Base-by-base conservation (phyloP, 2,329 filamentous ascomycete species). In the Diaporthe sp. region DNA sequence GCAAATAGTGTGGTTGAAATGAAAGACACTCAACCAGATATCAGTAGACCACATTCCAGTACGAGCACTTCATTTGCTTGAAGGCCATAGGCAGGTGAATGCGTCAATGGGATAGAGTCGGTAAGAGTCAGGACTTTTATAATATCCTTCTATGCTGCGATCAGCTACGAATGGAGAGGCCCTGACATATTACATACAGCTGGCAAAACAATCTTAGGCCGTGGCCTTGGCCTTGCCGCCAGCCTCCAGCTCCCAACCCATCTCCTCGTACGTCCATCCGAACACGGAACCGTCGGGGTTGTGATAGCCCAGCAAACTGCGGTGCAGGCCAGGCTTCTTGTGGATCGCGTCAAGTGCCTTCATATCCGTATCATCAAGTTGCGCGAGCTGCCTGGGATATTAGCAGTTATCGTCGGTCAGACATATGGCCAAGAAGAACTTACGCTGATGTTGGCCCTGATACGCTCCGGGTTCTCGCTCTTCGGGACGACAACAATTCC, bases 401-500 rank as follows among this genome's bases (percentile, higher is more conserved):
- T 22, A 73, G 65, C 42, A 25, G 22, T 17, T 15, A 4, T 22
- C 19, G 3, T 35, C 19, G n/a, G 1, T 42, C 8, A 50, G 30
- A 9, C 8, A 19, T 9, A 6, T 2, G 37, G 4, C 1, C 2
- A 44, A 65, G 32, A 15, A 27, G 6, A 3, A 13, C 66, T 56
- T 61, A 71, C 74, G 59, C 35, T 75, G 27, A 75, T 73, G 22
- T 75, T 75, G 27, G 55, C 63, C 59, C 61, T 75, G 32, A 75
- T 59, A 9, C 74, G 71, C 66, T 73, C 71, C 35, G 66, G 58
- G 25, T 75, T 73, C 71, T 75, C 74, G 44, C 69, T 72, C 68
- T 73, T 75, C n/a, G 74, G 74, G 5, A 75, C 59, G 19, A 73
- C 74, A 22, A 75, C 74, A 17, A 75, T 68, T 8, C 65, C 71